Conservation (phyloP, 495 filamentous ascomycete species). For the Penicillium psychrofluorescens region DNA sequence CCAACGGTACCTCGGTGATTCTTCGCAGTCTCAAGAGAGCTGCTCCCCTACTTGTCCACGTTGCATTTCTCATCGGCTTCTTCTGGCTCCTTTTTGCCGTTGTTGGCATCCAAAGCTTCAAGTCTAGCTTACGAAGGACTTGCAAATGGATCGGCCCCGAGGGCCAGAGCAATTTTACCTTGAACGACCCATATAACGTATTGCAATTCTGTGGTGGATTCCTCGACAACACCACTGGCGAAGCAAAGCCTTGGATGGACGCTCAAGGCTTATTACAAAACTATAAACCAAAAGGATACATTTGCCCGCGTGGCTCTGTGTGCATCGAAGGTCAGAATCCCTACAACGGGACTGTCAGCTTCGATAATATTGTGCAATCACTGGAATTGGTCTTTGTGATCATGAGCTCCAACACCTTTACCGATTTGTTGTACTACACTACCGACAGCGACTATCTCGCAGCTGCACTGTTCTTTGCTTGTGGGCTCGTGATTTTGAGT, state of each 20-base stretch:
- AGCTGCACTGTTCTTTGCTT: constrained; percentile 76
- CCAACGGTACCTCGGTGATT: constrained; percentile 91
- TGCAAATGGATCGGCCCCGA: constrained; percentile 76
- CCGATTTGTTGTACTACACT: constrained; percentile 88
- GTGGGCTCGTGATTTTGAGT: constrained; percentile 84
- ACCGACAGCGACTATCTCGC: constrained; percentile 86
- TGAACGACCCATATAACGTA: constrained; percentile 41
- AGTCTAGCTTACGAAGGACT: constrained; percentile 79
- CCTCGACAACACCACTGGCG: constrained; percentile 50
- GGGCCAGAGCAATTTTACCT: constrained; percentile 28
- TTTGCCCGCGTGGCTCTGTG: constrained; percentile 75
- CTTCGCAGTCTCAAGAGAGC: constrained; percentile 92
- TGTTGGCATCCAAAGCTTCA: constrained; percentile 94
- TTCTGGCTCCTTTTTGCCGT: constrained; percentile 99
- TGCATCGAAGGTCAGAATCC: constrained; percentile 78
- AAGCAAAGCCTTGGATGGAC: constrained; percentile 58
- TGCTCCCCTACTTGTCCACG: constrained; percentile 85
- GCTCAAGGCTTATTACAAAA: constrained; percentile 32
- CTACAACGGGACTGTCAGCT: constrained; percentile 81
- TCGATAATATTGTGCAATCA: constrained; percentile 89
- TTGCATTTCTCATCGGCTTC: constrained; percentile 93
- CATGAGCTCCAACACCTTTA: constrained; percentile 96
- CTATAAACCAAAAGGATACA: constrained; percentile 70
- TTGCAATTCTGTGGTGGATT: constrained; percentile 85
- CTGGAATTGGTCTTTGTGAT: constrained; percentile 96